Base-by-base conservation (phyloP, 2,329 filamentous ascomycete genomes). In the Colletotrichum plurivorum region DNA sequence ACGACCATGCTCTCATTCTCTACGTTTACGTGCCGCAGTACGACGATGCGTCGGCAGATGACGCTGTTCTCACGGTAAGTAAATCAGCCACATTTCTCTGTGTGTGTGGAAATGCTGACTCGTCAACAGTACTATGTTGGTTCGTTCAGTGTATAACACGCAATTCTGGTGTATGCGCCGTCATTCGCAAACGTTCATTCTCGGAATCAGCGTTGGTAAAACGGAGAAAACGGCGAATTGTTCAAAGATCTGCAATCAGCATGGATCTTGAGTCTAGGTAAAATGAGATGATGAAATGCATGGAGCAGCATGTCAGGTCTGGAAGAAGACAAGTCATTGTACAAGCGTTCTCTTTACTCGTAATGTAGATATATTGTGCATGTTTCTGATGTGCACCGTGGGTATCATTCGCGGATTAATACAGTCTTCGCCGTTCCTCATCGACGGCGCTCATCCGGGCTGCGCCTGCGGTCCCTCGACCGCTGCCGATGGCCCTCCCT, bases 21-120 rank as follows among this genome's bases (percentile, higher is more conserved):
- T 96, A 96, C 76, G 94, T 96, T 3, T 96, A 94, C 74, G 85
- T 96, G 39, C 87, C 91, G 15, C 88, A 90, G 73, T 90, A 91
- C 60, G 92, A 94, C 67, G 90, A 91, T 75, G 86, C 85, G 3
- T 78, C 80, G 2, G 87, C 86, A 1, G 91, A 93, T 25, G 91
- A 94, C 74, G 92, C 91, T 2, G 92, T 95, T 36, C 84, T 96
- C 64, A 95, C 93, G 53, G 92, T 94, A 81, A 79, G 88, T 80
- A 16, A 49, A 12, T 31, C 16, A n/a, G 22, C 12, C 15, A 12
- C 27, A 36, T 22, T 27, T 2, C 31, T n/a, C n/a, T n/a, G n/a
- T n/a, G 18, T 16, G 8, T 20, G 7, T 20, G n/a, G n/a, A 10
- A 20, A 10, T 16, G 45, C 68, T 71, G 18, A 72, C 46, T 15